Percentiles rank a stretch among this genome's conserved stretches.
Evolutionary conservation across 1,284 basidiomycete species (phyloP).

Genomic region (Ustilago bromivora): DNA sequence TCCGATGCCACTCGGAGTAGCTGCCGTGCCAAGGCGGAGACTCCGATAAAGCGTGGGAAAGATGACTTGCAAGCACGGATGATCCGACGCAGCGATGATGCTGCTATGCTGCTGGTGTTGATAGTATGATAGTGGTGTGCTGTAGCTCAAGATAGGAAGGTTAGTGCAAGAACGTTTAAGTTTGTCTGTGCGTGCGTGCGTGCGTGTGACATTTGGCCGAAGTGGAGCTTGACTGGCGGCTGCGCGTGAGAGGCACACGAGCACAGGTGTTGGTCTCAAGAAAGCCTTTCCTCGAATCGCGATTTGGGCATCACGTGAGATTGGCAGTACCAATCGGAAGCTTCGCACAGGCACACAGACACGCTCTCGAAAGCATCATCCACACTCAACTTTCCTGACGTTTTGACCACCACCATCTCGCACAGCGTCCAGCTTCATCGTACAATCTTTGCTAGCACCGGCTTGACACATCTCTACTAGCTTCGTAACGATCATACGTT

Average conservation of each 20-base stretch:
- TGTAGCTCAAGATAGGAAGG: neutral
- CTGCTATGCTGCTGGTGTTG: neutral
- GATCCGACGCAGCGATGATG: neutral
- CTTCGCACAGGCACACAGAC: slow-evolving; percentile 2
- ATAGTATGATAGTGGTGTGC: neutral
- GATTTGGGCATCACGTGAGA: slow-evolving; percentile 24
- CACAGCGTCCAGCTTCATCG: neutral
- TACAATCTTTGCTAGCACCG: neutral
- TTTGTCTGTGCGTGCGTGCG: neutral
- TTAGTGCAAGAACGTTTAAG: neutral
- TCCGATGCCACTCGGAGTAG: neutral
- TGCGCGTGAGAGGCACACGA: neutral
- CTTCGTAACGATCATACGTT: no score
- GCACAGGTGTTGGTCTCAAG: slow-evolving; percentile 21
- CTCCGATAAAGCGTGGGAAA: neutral
- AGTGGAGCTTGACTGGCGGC: neutral
- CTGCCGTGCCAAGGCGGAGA: neutral
- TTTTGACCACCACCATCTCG: slow-evolving; percentile 12
- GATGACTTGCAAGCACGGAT: slow-evolving; percentile 3
- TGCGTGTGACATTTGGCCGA: neutral
- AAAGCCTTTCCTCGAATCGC: slow-evolving; percentile 8
- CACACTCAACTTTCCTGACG: neutral
- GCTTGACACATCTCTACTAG: neutral
- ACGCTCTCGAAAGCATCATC: neutral
- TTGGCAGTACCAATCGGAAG: slow-evolving; percentile 12